These are phyloP conservation scores for Euphrasia confusa DNA, from an alignment of 257 asterid species.

Conservation along the genomic window DNA sequence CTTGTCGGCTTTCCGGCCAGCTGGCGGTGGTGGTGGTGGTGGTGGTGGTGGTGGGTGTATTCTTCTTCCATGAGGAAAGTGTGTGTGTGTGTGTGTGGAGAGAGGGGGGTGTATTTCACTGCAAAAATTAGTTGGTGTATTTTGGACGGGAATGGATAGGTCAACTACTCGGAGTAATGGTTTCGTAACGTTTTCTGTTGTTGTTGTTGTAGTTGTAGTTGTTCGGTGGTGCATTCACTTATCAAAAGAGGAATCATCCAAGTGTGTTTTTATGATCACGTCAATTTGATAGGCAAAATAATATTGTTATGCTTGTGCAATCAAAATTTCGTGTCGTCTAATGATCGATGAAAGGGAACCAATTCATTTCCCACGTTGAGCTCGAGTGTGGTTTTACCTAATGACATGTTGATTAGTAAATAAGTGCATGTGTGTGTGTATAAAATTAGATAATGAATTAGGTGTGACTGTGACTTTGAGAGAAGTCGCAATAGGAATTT, in stretches of 20 bases:
- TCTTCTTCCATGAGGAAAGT: neutral
- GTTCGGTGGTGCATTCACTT: neutral
- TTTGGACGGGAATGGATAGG: neutral
- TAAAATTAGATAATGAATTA: neutral
- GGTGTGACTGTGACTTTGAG: neutral
- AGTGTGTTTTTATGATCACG: too few species aligned
- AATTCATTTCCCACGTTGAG: too few species aligned
- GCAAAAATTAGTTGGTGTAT: slow-evolving; percentile 3
- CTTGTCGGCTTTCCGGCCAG: slow-evolving; percentile 36
- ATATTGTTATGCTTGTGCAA: too few species aligned
- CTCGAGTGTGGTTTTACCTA: neutral
- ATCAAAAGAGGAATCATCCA: neutral
- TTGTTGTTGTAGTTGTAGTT: neutral
- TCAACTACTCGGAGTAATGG: neutral
- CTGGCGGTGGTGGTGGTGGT: neutral
- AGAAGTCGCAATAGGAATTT: neutral
- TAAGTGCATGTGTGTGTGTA: too few species aligned
- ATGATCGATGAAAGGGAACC: too few species aligned
- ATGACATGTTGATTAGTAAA: neutral
- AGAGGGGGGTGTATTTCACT: neutral
- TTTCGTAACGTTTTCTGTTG: neutral
- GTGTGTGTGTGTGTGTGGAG: neutral
- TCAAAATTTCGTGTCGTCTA: too few species aligned
- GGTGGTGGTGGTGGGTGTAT: slow-evolving; percentile 21
- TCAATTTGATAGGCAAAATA: too few species aligned